Percentiles rank a stretch among this genome's conserved stretches.
phyloP scores from a whole-genome alignment of 2,329 filamentous ascomycete genomes.

The Colletotrichum neosansevieriae region DNA sequence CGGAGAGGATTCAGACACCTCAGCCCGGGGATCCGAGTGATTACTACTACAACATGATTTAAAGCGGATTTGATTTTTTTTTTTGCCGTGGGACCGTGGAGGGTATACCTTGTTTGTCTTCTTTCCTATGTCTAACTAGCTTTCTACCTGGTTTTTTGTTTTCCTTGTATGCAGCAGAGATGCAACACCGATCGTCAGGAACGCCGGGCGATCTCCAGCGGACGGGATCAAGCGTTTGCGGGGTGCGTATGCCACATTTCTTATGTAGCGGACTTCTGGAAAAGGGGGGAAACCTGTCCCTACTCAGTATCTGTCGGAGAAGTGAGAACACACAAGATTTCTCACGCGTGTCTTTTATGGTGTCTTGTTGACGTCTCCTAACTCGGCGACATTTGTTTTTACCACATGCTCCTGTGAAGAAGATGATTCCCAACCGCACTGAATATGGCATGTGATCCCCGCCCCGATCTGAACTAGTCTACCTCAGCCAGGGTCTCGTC shows the following conservation, averaged over 20 bases:
- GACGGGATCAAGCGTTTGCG: background rate
- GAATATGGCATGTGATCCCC: background rate
- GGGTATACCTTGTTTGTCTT: conserved; percentile 9
- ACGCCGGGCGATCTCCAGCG: background rate
- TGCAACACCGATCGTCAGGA: background rate
- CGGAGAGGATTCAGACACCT: conserved; percentile 13
- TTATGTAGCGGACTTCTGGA: background rate
- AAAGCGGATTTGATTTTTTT: background rate
- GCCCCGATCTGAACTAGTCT: background rate
- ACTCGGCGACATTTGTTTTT: too few species aligned
- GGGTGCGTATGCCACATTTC: conserved; percentile 3
- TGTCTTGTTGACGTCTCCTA: too few species aligned
- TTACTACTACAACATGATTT: conserved; percentile 33
- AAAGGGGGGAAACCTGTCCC: background rate
- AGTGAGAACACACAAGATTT: too few species aligned
- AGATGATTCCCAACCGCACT: background rate
- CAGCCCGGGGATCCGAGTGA: conserved; percentile 13
- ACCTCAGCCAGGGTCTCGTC: background rate
- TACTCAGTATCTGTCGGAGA: too few species aligned
- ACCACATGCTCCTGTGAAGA: background rate
- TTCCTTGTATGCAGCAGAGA: background rate
- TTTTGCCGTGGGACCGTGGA: background rate
- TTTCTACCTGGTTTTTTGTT: background rate
- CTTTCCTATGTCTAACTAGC: background rate
- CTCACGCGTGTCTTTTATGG: too few species aligned